These are phyloP conservation scores for Takashimella koratensis DNA, from an alignment of 1,284 basidiomycete genomes.

Conservation along the genomic window DNA sequence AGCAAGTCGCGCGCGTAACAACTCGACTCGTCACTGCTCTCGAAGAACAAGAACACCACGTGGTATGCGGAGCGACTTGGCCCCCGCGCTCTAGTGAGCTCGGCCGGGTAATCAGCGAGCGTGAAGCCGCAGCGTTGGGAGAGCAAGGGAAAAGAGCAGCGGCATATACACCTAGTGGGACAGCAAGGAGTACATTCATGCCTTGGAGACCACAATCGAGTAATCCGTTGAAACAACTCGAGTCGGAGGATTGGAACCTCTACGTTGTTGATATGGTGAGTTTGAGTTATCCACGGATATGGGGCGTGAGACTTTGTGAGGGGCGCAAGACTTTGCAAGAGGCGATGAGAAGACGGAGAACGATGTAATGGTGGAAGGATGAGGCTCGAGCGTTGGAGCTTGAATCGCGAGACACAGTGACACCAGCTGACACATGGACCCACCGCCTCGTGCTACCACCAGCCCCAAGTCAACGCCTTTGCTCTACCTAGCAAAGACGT, in stretches of 20 bases:
- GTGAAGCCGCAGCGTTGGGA: conserved; percentile 17
- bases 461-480: conserved; percentile 54
- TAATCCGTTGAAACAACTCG: conserved; percentile 51
- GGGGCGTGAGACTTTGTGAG: no score
- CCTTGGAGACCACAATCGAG: conserved; percentile 45
- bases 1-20: conserved; percentile 45
- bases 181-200: conserved; percentile 42
- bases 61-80: conserved; percentile 49
- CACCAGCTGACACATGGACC: conserved; percentile 11
- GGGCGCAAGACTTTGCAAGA: no score
- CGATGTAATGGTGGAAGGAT: no score
- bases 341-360: no score
- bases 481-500: conserved; percentile 54
- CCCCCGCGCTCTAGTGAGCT: conserved; percentile 39
- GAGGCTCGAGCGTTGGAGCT: no score
- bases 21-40: conserved; percentile 45
- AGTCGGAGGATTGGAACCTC: conserved; percentile 51
- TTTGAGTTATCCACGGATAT: no score
- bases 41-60: conserved; percentile 47
- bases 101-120: conserved; percentile 28
- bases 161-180: conserved; percentile 44
- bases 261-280: conserved; percentile 52
- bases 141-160: conserved; percentile 5
- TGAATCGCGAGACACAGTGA: no score
- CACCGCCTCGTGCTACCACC: no score